Base-by-base conservation (phyloP, 257 asterid species). In the Prunella vulgaris region DNA sequence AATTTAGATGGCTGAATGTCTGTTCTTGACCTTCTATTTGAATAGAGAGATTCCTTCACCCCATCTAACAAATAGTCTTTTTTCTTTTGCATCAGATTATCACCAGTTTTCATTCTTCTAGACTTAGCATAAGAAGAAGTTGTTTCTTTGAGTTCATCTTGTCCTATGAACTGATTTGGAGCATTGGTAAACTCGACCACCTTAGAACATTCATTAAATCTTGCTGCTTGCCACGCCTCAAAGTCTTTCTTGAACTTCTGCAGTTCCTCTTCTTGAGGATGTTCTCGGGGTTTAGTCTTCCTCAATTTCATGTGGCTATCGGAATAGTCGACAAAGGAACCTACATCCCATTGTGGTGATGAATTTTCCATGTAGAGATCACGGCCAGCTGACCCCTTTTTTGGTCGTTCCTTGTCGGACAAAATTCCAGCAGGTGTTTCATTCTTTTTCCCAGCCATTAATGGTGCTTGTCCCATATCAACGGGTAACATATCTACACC, bases 181-280 rank as follows among this genome's bases (percentile, higher is more conserved):
- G 71, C 72, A 51, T 78, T 68, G 58, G 80, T 65, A 49, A 30
- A 30, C 70, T 84, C 85, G 40, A 81, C 76, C 69, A 78, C 74
- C 79, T 84, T 84, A 0, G 89, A 81, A 52, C 88, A 87, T 70
- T 87, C 89, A 72, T 77, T 81, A 63, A 87, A 78, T 62, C 95
- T 83, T 71, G 85, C 85, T 48, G 85, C 78, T 81, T 88, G 93
- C 87, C 92, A 90, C 30, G 95, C 92, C 80, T 82, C 97, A 56
- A 90, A 90, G 57, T 90, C 97, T 77, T 83, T 86, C 86, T 90
- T 90, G 51, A 90, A 90, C 85, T 85, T 88, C 79, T 84, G 94
- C 33, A 90, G 80, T 75, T 86, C 94, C 81, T 82, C 84, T 77
- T 88, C 97, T 74, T 90, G 97, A 73, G 97, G 97, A 76, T 90